Base-by-base conservation (phyloP, 768 basidiomycete species). In the Mycena amicta region DNA sequence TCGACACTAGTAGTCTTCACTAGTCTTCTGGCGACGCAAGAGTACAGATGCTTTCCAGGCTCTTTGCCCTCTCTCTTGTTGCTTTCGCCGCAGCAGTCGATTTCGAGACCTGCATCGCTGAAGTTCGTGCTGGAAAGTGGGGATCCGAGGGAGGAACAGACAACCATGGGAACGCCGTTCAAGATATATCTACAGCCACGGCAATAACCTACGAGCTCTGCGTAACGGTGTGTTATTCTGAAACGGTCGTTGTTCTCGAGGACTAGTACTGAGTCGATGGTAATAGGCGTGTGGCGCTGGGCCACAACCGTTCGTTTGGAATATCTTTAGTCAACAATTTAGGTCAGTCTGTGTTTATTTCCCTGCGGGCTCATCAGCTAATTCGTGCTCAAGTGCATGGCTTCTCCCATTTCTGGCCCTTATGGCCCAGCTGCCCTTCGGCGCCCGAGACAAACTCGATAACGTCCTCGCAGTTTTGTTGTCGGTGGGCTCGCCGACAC, bases 361-460 rank as follows among this genome's bases (percentile, higher is more conserved):
- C 18, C 33, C 18, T n/a, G 18, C 12, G 20, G n/a, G 25, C 18
- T 18, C 5, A 53, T 41, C 26, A 2, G 25, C 45, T 30, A 1
- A n/a, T 2, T 23, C 23, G 46, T 11, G 18, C 5, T 20, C 25
- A 57, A 63, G 69, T 12, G 55, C 75, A 0, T 80, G 79, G 80
- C 69, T 80, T 2, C 58, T 80, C 1, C 77, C 79, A 13, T 77
- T 72, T 63, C 73, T 79, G 8, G 76, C 76, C 2, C 59, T 80
- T 1, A 57, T 79, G 20, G 77, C 76, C 0, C 78, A 78, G 50
- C 70, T 80, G 22, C 79, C 78, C 3, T 81, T 76, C 28, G 79
- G 77, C 18, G 71, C 73, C 5, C 58, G 56, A 13, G 65, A 67
- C 39, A 67, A 50, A n/a, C 52, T 64, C 18, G 75, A 76, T 23